phyloP scores from a whole-genome alignment of 331 rosid species.

The Dryas integrifolia region DNA sequence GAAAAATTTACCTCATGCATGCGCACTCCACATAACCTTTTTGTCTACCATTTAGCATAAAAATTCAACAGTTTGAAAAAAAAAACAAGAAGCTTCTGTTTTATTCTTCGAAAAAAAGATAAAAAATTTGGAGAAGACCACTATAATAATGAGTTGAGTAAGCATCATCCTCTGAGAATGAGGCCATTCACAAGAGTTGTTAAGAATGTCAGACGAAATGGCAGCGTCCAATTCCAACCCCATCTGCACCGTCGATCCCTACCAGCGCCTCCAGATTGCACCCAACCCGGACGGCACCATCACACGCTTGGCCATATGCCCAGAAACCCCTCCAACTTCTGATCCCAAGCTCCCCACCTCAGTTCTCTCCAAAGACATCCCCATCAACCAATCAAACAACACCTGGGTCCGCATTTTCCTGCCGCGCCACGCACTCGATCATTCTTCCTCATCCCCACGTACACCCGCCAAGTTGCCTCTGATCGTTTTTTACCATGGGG shows the following conservation, averaged over 20 bases:
- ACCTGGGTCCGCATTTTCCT: slow-evolving; percentile 41
- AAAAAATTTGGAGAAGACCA: no score
- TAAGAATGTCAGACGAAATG: not conserved
- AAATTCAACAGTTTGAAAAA: no score
- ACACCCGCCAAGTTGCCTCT: slow-evolving; percentile 30
- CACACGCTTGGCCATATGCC: slow-evolving; percentile 25
- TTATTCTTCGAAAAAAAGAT: no score
- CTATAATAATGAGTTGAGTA: no score
- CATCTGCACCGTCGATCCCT: slow-evolving; percentile 31
- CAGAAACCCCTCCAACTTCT: slow-evolving; percentile 28
- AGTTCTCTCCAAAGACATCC: slow-evolving; percentile 36
- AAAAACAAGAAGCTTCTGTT: no score
- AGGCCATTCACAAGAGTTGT: no score
- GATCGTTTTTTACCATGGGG: slow-evolving; percentile 39
- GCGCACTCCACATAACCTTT: no score
- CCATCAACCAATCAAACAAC: slow-evolving; percentile 37
- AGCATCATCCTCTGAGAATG: no score
- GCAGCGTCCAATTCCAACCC: not conserved
- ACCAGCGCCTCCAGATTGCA: slow-evolving; percentile 28
- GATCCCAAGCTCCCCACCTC: slow-evolving; percentile 25
- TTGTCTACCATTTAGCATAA: no score
- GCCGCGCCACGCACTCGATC: slow-evolving; percentile 35
- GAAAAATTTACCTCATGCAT: no score
- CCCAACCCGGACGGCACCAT: slow-evolving; percentile 43
- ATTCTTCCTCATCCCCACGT: not conserved